Conservation (phyloP, 2,329 filamentous ascomycete species). For the Celoporthe dispersa region DNA sequence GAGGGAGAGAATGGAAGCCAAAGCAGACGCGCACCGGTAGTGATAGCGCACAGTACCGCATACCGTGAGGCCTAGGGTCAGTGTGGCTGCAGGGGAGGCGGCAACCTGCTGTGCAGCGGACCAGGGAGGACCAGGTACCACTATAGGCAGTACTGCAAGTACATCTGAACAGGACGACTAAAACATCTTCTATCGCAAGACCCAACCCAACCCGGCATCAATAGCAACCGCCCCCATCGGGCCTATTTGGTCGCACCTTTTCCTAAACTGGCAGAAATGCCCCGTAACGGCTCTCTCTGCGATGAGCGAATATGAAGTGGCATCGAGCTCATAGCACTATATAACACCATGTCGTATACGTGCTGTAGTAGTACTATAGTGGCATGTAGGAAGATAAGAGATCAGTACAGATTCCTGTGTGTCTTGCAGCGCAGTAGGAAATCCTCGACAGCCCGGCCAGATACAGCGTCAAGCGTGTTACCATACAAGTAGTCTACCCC, state of each 20-base stretch:
- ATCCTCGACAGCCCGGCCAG: not conserved
- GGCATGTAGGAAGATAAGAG: not conserved
- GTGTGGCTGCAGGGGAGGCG: conserved; percentile 1
- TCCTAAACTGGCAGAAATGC: not conserved
- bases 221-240: not conserved
- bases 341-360: not conserved
- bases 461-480: not conserved
- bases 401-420: not conserved
- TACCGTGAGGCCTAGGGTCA: not conserved
- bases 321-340: not conserved
- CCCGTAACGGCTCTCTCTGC: not conserved
- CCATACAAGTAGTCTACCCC: too few species aligned
- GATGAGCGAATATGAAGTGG: not conserved
- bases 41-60: not conserved
- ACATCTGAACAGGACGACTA: not conserved
- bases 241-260: not conserved
- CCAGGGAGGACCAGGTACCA: not conserved
- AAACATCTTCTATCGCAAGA: not conserved
- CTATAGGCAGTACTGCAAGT: not conserved
- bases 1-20: not conserved
- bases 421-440: not conserved
- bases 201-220: not conserved
- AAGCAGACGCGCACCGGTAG: not conserved
- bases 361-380: too few species aligned
- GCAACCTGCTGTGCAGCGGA: not conserved